phyloP scores from a whole-genome alignment of 345 rosid genomes.

The Turnera subulata region DNA sequence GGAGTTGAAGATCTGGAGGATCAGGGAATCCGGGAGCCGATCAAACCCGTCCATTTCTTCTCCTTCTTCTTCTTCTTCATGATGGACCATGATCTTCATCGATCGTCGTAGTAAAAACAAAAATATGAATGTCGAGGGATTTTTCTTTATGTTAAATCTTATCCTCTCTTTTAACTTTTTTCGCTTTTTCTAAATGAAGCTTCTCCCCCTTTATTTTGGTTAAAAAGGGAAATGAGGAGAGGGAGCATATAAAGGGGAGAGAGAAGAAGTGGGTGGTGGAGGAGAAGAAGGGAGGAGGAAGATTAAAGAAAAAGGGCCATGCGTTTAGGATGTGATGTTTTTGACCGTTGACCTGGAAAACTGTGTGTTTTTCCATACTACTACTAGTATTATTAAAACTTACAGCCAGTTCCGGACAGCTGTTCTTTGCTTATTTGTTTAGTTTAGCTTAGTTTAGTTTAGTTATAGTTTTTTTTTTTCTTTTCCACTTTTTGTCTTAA shows the following conservation, averaged over 20 bases:
- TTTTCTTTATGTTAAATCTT: too few relatives aligned
- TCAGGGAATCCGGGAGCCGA: constrained; percentile 41
- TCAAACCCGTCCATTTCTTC: constrained; percentile 42
- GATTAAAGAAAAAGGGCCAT: not conserved
- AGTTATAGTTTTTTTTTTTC: too few relatives aligned
- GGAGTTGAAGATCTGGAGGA: constrained; percentile 41
- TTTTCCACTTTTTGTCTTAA: too few relatives aligned
- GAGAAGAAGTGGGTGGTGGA: too few relatives aligned
- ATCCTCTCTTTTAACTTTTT: not conserved
- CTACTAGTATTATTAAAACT: too few relatives aligned
- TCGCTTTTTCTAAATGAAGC: too few relatives aligned
- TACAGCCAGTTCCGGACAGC: too few relatives aligned
- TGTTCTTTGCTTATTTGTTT: too few relatives aligned
- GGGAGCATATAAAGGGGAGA: not conserved
- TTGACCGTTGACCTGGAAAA: constrained; percentile 18
- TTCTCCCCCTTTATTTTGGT: not conserved
- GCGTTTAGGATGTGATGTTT: not conserved
- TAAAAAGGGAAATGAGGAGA: not conserved
- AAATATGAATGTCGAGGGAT: too few relatives aligned
- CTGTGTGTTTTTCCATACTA: too few relatives aligned
- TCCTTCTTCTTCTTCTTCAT: not conserved
- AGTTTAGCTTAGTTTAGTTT: too few relatives aligned
- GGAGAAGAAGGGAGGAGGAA: not conserved
- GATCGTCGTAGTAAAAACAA: too few relatives aligned
- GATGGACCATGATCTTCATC: not conserved